Evolutionary conservation across 768 basidiomycete genomes (phyloP).

Genomic region (Boletus barrowsii): DNA sequence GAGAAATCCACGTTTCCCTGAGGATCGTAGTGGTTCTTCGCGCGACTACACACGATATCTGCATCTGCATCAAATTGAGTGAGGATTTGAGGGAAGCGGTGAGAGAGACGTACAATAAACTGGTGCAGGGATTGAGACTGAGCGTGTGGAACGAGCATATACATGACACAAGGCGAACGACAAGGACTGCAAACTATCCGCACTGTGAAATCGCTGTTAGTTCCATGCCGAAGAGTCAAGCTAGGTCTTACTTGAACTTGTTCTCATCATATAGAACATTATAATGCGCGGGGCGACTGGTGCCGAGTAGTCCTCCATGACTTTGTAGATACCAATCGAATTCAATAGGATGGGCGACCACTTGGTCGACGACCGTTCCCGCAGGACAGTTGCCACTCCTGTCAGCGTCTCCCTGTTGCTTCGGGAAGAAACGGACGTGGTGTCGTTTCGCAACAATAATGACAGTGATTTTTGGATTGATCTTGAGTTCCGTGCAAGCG

Average conservation of each 20-base stretch:
- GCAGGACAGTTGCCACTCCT: constrained; percentile 71
- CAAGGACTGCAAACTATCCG: constrained; percentile 65
- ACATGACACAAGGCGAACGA: constrained; percentile 80
- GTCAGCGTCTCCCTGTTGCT: constrained; percentile 45
- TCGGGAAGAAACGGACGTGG: constrained; percentile 53
- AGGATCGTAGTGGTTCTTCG: constrained; percentile 80
- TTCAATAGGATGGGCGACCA: constrained; percentile 66
- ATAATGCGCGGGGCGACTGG: constrained; percentile 66
- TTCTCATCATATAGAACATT: constrained; percentile 47
- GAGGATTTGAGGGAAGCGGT: background rate
- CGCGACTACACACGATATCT: constrained; percentile 71
- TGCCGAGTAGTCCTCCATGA: constrained; percentile 76
- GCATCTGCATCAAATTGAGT: constrained; percentile 49
- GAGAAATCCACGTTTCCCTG: constrained; percentile 54
- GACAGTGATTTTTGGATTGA: constrained; percentile 67
- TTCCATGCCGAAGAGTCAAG: background rate
- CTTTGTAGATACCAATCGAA: constrained; percentile 79
- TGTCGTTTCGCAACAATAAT: constrained; percentile 72
- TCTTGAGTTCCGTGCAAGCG: constrained; percentile 58
- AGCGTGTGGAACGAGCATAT: constrained; percentile 76
- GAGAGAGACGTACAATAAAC: constrained; percentile 61
- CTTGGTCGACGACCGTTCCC: constrained; percentile 73
- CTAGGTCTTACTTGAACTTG: constrained; percentile 46
- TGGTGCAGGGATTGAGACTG: constrained; percentile 79
- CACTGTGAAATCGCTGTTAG: constrained; percentile 34